These are phyloP conservation scores for Neofusicoccum sp. DNA, from an alignment of 2,329 filamentous ascomycete species.

Conservation along the genomic window DNA sequence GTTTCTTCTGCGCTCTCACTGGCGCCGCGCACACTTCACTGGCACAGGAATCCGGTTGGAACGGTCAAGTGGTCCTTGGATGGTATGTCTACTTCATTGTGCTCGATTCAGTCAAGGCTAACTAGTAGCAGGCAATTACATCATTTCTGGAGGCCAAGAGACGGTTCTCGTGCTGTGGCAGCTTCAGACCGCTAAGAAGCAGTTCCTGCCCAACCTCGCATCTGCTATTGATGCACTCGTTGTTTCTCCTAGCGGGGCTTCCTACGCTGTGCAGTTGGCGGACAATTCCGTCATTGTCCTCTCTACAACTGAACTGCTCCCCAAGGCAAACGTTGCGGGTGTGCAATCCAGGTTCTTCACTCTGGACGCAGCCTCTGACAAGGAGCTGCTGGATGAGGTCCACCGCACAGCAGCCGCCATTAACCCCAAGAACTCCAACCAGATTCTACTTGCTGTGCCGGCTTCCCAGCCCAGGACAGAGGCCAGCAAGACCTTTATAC, in stretches of 20 bases:
- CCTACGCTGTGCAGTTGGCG: conserved; percentile 81
- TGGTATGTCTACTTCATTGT: conserved; percentile 58
- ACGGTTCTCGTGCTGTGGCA: conserved; percentile 92
- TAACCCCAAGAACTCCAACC: conserved; percentile 43
- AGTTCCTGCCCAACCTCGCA: conserved; percentile 87
- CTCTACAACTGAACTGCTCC: conserved; percentile 85
- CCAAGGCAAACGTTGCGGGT: conserved; percentile 80
- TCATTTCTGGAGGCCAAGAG: conserved; percentile 91
- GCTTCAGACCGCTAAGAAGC: conserved; percentile 78
- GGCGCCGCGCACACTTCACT: conserved; percentile 74
- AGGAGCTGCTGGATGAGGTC: conserved; percentile 28
- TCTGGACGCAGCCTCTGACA: not conserved
- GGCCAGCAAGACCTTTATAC: conserved; percentile 35
- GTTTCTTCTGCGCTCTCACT: conserved; percentile 37
- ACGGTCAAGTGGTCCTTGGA: conserved; percentile 90
- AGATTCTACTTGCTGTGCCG: conserved; percentile 54
- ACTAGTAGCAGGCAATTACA: conserved; percentile 72
- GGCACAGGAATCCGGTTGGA: conserved; percentile 85
- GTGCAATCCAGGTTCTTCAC: conserved; percentile 59
- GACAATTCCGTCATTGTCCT: conserved; percentile 92
- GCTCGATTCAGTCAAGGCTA: not conserved
- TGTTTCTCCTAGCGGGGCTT: conserved; percentile 76
- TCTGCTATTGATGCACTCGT: conserved; percentile 83
- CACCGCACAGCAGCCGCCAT: conserved; percentile 40
- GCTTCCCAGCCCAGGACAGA: conserved; percentile 50